Evolutionary conservation across 768 basidiomycete species (phyloP), one percentile per base, ranked within the genome.

Genomic region (Russula abietina): DNA sequence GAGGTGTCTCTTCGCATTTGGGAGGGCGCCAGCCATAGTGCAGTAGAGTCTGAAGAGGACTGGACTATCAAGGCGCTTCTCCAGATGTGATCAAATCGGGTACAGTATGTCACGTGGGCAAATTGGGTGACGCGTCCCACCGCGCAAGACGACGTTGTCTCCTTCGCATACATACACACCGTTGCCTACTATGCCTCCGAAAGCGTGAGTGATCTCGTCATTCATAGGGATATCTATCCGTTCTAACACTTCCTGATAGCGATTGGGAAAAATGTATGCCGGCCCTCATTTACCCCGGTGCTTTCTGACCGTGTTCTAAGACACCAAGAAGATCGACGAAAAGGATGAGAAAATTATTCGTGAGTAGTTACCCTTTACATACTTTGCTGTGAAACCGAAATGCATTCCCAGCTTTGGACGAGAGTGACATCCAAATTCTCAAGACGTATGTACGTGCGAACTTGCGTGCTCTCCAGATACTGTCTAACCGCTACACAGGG

Each of bases 231-330:
- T 14, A n/a, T 28, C 39, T 17, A n/a, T 24, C 19, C 33, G 38
- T 19, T 39, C 67, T 16, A 70, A 9, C 12, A 8, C 46, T 3
- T 28, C 59, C n/a, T 30, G 58, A 60, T 70, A 98, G 95, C 69
- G 91, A 99, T 75, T 98, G 96, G 96, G 96, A 99, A 77, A 98
- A 98, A 77, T 98, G 95, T 96, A 72, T 43, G 83, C 75, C 67
- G 63, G 32, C 55, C 43, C n/a, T 24, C 32, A 22, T 17, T 10
- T 22, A 5, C 22, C 39, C 33, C 22, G 14, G 36, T 17, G 4
- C 19, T 43, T 16, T 26, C 68, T 62, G 58, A 58, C 63, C 59
- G 17, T 26, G 36, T 45, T 57, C 38, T 50, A 69, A 96, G 93
- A 86, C 73, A 87, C 91, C 72, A 93, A 94, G 81, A 90, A 85